Evolutionary conservation across 768 basidiomycete genomes (phyloP), one percentile per base, ranked within the genome.

Genomic region (Lactifluus hygrophoroides): DNA sequence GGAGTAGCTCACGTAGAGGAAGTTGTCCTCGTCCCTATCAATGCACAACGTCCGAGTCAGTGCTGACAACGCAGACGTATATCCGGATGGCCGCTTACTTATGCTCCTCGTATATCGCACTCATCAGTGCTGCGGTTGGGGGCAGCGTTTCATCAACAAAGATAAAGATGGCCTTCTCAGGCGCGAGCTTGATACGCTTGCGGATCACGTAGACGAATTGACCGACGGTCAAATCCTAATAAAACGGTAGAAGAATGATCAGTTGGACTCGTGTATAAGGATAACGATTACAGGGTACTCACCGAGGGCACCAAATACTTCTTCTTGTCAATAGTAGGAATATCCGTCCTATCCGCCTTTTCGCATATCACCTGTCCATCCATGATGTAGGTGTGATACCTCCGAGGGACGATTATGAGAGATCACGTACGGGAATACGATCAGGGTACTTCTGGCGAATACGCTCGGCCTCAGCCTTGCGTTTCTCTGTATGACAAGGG

Each of bases 321-420:
- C 94, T 99, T 98, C 90, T 99, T 99, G 81, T 99, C 96, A 71
- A 99, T 97, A 28, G 94, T 94, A 0, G 94, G 91, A 72, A 99
- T 98, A 76, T 99, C 96, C 55, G 94, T 94, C 68, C 89, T 83
- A 77, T 98, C 94, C 50, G 93, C 94, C 77, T 96, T 97, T 82
- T 99, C 96, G 75, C 96, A 99, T 74, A 99, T 99, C 57, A 99
- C 95, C 94, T 97, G 65, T 40, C 58, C 56, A 50, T 40, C 58
- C 56, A 50, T 38, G 48, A 34, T 8, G 48, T 43, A 30, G 19
- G 45, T 57, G 58, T 35, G 21, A 10, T n/a, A 28, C 9, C 52
- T 32, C 45, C 27, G 27, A 19, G 38, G 21, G 34, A 32, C 49
- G 40, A 45, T 30, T n/a, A n/a, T 17, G 9, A 8, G 32, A 46